Evolutionary conservation across 352 stramenopile species (phyloP).

Genomic region (Pythium vanterpoolii): DNA sequence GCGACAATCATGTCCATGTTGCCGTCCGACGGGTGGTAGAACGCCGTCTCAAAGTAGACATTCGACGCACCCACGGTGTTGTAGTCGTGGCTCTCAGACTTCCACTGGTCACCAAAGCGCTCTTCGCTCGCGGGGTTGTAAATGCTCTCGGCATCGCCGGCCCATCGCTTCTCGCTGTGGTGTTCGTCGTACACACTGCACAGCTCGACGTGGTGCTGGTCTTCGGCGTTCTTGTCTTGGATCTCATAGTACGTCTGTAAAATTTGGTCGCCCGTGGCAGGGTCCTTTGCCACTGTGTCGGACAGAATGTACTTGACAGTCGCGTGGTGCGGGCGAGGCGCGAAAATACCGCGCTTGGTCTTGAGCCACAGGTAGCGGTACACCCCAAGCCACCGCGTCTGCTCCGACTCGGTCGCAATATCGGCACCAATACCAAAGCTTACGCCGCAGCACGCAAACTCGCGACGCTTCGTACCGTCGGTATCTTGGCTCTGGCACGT

Average conservation of each 20-base stretch:
- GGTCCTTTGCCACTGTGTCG: constrained; percentile 66
- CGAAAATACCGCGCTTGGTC: constrained; percentile 60
- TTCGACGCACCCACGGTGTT: constrained; percentile 74
- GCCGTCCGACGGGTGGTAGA: constrained; percentile 71
- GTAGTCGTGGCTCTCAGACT: constrained; percentile 54
- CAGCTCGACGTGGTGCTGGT: constrained; percentile 73
- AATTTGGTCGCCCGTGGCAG: constrained; percentile 52
- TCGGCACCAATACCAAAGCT: constrained; percentile 72
- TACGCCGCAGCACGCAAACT: constrained; percentile 82
- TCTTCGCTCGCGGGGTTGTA: constrained; percentile 56
- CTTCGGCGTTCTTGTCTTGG: constrained; percentile 44
- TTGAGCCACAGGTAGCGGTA: constrained; percentile 74
- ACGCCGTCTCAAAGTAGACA: constrained; percentile 57
- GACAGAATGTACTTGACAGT: constrained; percentile 78
- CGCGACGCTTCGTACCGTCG: constrained; percentile 35
- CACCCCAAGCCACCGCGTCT: constrained; percentile 76
- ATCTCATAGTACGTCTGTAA: constrained; percentile 76
- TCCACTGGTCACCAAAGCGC: constrained; percentile 56
- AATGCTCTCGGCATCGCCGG: constrained; percentile 54
- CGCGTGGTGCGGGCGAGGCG: constrained; percentile 45
- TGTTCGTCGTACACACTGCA: constrained; percentile 75
- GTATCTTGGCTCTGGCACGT: constrained; percentile 49
- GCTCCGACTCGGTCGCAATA: constrained; percentile 73
- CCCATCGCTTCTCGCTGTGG: constrained; percentile 48
- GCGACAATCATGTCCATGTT: constrained; percentile 77